Evolutionary conservation across 2,329 filamentous ascomycete species (phyloP), one percentile per base, ranked within the genome.

Genomic region (Sarocladiaceae sp.): DNA sequence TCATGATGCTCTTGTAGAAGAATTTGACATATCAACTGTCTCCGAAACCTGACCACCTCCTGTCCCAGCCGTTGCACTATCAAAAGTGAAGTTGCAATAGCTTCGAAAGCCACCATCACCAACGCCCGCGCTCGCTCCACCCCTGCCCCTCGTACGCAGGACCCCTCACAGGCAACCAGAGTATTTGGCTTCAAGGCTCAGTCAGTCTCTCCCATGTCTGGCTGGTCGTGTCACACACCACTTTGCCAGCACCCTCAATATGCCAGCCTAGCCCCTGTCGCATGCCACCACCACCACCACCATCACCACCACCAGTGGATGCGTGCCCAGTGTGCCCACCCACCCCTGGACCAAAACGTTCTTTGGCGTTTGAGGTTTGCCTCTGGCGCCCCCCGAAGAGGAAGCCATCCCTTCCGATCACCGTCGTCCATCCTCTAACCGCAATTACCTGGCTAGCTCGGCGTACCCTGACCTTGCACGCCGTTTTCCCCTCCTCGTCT

Each of bases 341-440:
- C 44, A 48, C 44, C 25, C 44, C 44, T 31, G 44, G 44, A 31
- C 28, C 44, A 48, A 48, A 48, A 25, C 44, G 26, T 48, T 48
- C 44, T 48, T 48, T 48, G 44, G 44, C 26, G 44, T 48, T 48
- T 48, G 44, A 48, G 44, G 44, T 48, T 48, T 46, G 22, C 23
- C 40, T 29, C 25, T 29, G 22, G 40, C 23, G 40, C 40, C 25
- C 17, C 44, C 44, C 17, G 44, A 48, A 48, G 44, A 48, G 44
- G 44, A 31, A 48, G 18, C 44, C 25, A 25, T 31, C 44, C 44
- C 44, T 48, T 48, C 44, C 23, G 26, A 48, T 48, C 44, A 48
- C 44, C 44, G 20, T 33, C 26, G 44, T 20, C 26, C 44, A 18
- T 7, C 25, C 44, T 48, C 44, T 48, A 48, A 20, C 15, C 44